Evolutionary conservation across 1,284 basidiomycete genomes (phyloP), one percentile per base, ranked within the genome.

Genomic region (Veloporphyrellus conicus): DNA sequence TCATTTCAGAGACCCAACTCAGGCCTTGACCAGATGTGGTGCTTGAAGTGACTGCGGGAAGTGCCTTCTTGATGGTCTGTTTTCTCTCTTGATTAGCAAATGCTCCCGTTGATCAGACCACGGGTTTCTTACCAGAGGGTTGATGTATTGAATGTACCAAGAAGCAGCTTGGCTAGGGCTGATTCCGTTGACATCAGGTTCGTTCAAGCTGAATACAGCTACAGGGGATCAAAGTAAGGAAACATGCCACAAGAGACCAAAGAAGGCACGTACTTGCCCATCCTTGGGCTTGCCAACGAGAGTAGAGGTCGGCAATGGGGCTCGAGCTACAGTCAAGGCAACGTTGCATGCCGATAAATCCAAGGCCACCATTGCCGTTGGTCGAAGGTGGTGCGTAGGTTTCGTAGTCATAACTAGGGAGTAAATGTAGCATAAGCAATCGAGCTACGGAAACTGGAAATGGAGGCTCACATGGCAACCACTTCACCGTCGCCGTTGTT

Each of bases 271-370:
- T 48, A 64, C 65, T 65, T 16, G 52, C 39, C 68, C 71, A 71
- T 6, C 56, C 53, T 35, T 65, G 64, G 4, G 49, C 16, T 42
- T 65, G 22, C 50, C 58, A 66, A 43, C 69, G 70, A 28, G 61
- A 51, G 10, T 50, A 35, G 18, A 71, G 63, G 18, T 63, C 49
- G 6, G 53, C 50, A n/a, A 71, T 57, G 2, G 71, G 69, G 23
- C 68, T 71, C 3, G 69, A 71, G 37, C 27, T 40, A 28, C 69
- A 71, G 47, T 70, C 69, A 3, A 51, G 41, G 48, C 65, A 70
- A 8, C 67, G 67, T 48, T 71, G 71, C 68, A 60, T 72, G 19
- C 69, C 69, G n/a, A 72, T 69, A 49, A 72, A 71, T 6, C 50
- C 55, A 4, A 71, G 62, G 6, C 63, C 64, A 1, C 68, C 66